These are phyloP conservation scores for Pythium aphanidermatum DNA, from an alignment of 352 stramenopile genomes.

Conservation along the genomic window DNA sequence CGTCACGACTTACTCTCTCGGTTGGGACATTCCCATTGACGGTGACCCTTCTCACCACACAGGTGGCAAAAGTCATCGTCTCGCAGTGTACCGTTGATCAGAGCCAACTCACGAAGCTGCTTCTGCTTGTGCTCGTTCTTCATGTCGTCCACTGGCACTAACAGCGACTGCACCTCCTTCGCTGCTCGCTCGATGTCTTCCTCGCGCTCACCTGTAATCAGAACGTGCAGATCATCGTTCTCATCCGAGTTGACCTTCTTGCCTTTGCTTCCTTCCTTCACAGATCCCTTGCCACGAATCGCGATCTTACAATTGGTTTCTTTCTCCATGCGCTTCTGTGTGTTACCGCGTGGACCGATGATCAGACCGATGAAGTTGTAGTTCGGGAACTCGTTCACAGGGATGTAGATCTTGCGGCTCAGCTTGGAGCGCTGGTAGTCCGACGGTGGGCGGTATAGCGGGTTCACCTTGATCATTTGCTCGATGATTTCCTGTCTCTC, in stretches of 20 bases:
- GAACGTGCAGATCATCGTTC: conserved; percentile 95
- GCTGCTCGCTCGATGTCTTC: conserved; percentile 81
- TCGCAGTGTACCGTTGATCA: conserved; percentile 98
- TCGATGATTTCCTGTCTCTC: conserved; percentile 92
- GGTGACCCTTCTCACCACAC: conserved; percentile 98
- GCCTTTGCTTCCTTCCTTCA: conserved; percentile 96
- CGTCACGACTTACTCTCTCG: conserved; percentile 80
- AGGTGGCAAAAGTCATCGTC: conserved; percentile 97
- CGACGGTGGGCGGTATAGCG: conserved; percentile 75
- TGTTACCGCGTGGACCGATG: conserved; percentile 98
- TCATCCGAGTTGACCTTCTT: conserved; percentile 91
- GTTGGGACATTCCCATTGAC: conserved; percentile 96
- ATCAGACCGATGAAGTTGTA: conserved; percentile 99
- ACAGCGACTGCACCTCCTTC: conserved; percentile 85
- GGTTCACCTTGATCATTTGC: conserved; percentile 94
- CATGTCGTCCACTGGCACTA: conserved; percentile 90
- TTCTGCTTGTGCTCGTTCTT: conserved; percentile 98
- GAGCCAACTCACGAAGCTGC: conserved; percentile 96
- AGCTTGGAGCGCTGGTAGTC: conserved; percentile 92
- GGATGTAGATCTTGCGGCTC: conserved; percentile 96
- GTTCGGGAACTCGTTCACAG: conserved; percentile 94
- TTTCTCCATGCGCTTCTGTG: conserved; percentile 98
- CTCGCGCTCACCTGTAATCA: conserved; percentile 90
- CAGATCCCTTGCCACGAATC: conserved; percentile 94
- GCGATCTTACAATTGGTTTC: conserved; percentile 99